A percentile compares a stretch with the other conserved stretches of the same genome.
Conservation (phyloP, 2,329 filamentous ascomycete genomes). For the Xylaria sp. region DNA sequence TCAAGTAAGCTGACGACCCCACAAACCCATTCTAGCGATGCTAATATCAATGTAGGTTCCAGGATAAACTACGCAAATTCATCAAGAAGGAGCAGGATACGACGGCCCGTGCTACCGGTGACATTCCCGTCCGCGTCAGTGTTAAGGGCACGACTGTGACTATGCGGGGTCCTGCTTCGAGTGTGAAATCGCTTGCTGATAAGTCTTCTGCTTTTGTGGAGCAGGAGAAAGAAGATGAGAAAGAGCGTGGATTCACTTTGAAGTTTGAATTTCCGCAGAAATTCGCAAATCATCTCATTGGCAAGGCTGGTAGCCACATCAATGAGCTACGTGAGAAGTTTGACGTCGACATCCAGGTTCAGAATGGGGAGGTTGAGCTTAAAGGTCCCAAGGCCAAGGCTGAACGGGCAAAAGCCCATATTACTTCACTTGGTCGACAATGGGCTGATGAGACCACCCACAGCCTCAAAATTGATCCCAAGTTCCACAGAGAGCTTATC, state of each 20-base stretch:
- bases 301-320: slow-evolving; percentile 74
- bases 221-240: slow-evolving; percentile 90
- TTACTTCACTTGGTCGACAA: slow-evolving; percentile 79
- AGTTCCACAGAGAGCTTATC: slow-evolving; percentile 94
- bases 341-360: slow-evolving; percentile 83
- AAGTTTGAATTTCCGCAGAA: slow-evolving; percentile 95
- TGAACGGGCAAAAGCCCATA: slow-evolving; percentile 84
- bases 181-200: slow-evolving; percentile 75
- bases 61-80: slow-evolving; percentile 70
- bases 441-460: slow-evolving; percentile 92
- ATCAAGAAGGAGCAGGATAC: slow-evolving; percentile 71
- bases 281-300: slow-evolving; percentile 85
- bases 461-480: slow-evolving; percentile 87
- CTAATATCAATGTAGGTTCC: slow-evolving; percentile 59
- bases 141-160: slow-evolving; percentile 70
- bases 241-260: slow-evolving; percentile 87
- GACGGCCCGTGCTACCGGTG: slow-evolving; percentile 60
- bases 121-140: slow-evolving; percentile 70
- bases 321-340: slow-evolving; percentile 73
- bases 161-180: slow-evolving; percentile 79
- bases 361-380: slow-evolving; percentile 93
- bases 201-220: slow-evolving; percentile 84
- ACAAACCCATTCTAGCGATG: neutral
- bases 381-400: slow-evolving; percentile 97
- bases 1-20: slow-evolving; percentile 56